Evolutionary conservation across 2,329 filamentous ascomycete genomes (phyloP).

Genomic region (Rutstroemia sp.): DNA sequence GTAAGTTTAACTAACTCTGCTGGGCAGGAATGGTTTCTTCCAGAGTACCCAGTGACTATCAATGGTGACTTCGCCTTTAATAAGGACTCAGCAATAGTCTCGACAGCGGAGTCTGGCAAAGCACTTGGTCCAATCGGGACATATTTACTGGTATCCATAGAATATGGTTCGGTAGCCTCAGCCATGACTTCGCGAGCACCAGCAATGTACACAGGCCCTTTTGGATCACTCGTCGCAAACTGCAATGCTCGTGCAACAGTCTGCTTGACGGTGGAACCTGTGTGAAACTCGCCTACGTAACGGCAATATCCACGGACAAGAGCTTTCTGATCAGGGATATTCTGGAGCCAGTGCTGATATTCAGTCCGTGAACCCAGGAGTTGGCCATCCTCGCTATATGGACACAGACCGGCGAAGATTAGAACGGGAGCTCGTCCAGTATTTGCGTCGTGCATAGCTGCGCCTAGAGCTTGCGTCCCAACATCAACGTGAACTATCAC

Average conservation of each 20-base stretch:
- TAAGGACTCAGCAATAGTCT: neutral
- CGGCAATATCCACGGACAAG: neutral
- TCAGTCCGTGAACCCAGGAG: neutral
- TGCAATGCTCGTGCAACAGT: neutral
- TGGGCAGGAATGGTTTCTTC: constrained; percentile 57
- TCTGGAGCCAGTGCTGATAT: constrained; percentile 2
- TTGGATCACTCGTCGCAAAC: constrained; percentile 1
- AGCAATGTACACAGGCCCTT: neutral
- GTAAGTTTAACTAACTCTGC: constrained; percentile 58
- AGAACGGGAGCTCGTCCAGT: neutral
- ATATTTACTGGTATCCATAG: neutral
- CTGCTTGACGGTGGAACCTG: neutral
- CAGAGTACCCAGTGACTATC: constrained; percentile 62
- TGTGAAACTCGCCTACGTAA: constrained; percentile 1
- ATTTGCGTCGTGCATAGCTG: constrained; percentile 38
- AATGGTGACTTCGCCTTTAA: constrained; percentile 40
- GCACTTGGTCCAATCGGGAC: neutral
- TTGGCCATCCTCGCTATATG: neutral
- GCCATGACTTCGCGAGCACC: neutral
- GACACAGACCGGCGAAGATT: neutral
- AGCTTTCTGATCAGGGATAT: neutral
- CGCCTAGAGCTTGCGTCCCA: constrained; percentile 63
- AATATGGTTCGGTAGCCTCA: neutral
- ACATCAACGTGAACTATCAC: constrained; percentile 66
- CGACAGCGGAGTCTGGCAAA: neutral